phyloP scores from a whole-genome alignment of 257 asterid species.

The Plectranthus barbatus region DNA sequence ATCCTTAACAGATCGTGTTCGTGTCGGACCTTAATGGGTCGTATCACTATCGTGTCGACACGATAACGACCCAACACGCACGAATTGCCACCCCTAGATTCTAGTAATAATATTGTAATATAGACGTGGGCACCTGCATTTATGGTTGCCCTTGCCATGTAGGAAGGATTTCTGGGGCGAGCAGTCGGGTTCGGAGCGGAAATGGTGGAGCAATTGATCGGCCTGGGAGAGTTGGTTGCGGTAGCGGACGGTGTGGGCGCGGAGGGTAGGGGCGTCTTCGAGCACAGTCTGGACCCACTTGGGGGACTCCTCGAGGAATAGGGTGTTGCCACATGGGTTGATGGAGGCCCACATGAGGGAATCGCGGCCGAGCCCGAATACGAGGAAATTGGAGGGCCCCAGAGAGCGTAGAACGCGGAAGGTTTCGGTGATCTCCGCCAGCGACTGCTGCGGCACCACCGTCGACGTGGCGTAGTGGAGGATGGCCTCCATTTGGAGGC shows the following conservation, averaged over 20 bases:
- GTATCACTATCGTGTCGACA: no score
- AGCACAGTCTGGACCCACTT: conserved; percentile 56
- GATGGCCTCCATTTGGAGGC: conserved; percentile 35
- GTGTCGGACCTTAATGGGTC: no score
- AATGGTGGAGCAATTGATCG: conserved; percentile 38
- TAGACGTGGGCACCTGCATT: conserved; percentile 62
- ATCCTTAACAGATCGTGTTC: no score
- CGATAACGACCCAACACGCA: no score
- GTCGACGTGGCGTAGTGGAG: conserved; percentile 56
- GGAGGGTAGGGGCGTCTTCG: conserved; percentile 45
- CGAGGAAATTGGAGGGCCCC: conserved; percentile 56
- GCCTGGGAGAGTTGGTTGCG: conserved; percentile 57
- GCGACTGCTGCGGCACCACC: conserved; percentile 45
- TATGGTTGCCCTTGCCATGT: conserved; percentile 52
- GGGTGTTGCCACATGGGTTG: conserved; percentile 65
- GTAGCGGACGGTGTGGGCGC: conserved; percentile 47
- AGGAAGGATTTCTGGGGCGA: conserved; percentile 39
- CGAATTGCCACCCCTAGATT: no score
- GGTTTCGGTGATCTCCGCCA: conserved; percentile 36
- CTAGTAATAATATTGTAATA: no score
- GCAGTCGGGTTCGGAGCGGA: conserved; percentile 42
- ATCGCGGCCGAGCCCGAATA: conserved; percentile 79
- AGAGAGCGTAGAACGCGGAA: conserved; percentile 30
- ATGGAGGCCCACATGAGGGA: conserved; percentile 82
- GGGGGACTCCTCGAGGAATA: conserved; percentile 81